A percentile compares a stretch with the other conserved stretches of the same genome.
phyloP scores from a whole-genome alignment of 164 flowering plant species.

The Liriodendron chinense region DNA sequence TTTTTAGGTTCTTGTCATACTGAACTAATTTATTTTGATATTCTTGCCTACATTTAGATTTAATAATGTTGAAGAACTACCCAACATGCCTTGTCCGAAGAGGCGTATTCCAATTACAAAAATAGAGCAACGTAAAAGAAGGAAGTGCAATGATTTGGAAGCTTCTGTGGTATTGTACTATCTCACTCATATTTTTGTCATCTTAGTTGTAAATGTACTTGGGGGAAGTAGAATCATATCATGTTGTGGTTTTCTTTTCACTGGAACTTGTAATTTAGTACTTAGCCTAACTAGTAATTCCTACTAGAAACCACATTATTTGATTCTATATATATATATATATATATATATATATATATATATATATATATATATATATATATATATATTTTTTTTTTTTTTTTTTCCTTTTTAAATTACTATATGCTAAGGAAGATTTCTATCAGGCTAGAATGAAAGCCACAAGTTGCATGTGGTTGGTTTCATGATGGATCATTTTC shows the following conservation, averaged over 20 bases:
- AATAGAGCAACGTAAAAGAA: conserved; percentile 45
- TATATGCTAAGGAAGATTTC: too few species aligned
- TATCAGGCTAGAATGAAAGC: background rate
- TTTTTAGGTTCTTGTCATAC: background rate
- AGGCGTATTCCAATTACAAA: conserved; percentile 36
- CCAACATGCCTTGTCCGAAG: conserved; percentile 38
- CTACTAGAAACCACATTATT: too few species aligned
- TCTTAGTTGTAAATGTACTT: background rate
- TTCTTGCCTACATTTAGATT: conserved; percentile 38
- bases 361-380: too few species aligned
- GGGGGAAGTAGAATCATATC: background rate
- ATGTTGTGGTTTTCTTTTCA: too few species aligned
- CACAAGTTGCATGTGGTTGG: background rate
- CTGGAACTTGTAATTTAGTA: too few species aligned
- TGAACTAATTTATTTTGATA: background rate
- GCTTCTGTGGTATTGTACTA: conserved; percentile 30
- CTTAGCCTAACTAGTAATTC: too few species aligned
- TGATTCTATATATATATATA: too few species aligned
- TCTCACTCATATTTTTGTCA: background rate
- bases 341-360: too few species aligned
- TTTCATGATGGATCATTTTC: background rate
- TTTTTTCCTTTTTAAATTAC: too few species aligned
- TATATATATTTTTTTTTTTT: too few species aligned
- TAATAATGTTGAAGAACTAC: conserved; percentile 32
- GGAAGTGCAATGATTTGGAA: conserved; percentile 33